These are phyloP conservation scores for Gossypium stocksii DNA, from an alignment of 345 rosid species.

Conservation along the genomic window DNA sequence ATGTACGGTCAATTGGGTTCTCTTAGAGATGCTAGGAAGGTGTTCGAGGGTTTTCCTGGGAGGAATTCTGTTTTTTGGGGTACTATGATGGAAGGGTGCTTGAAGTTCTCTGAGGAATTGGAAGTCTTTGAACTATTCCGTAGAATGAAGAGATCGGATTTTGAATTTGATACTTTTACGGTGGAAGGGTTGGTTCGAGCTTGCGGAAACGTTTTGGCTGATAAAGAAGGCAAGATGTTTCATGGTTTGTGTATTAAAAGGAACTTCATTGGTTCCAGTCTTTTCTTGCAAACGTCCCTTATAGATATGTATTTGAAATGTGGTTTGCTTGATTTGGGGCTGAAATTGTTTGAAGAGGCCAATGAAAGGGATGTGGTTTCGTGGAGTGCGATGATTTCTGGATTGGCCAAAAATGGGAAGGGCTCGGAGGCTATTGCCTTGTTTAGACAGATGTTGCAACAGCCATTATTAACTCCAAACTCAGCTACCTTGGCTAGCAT, in stretches of 20 bases:
- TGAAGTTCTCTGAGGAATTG: constrained; percentile 28
- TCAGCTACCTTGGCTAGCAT: constrained; percentile 39
- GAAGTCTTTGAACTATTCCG: constrained; percentile 37
- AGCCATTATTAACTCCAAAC: constrained; percentile 37
- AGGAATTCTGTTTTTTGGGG: constrained; percentile 55
- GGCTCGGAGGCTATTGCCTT: constrained; percentile 37
- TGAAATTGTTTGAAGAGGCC: constrained; percentile 32
- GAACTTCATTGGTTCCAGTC: constrained; percentile 26
- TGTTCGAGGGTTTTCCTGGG: constrained; percentile 50
- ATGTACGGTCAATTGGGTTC: constrained; percentile 36
- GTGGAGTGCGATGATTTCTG: constrained; percentile 55
- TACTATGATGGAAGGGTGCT: constrained; percentile 48
- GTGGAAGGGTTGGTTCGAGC: constrained; percentile 40
- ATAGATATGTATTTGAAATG: constrained; percentile 54
- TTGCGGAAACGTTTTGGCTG: constrained; percentile 38
- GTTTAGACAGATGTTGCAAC: constrained; percentile 48
- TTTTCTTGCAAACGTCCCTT: constrained; percentile 35
- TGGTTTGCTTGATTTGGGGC: constrained; percentile 16
- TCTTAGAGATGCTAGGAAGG: constrained; percentile 34
- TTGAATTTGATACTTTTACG: constrained; percentile 30
- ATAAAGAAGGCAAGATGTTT: constrained; percentile 42
- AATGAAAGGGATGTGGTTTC: constrained; percentile 44
- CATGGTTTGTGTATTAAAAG: constrained; percentile 38
- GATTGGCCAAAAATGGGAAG: constrained; percentile 41
- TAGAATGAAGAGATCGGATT: constrained; percentile 37